These are phyloP conservation scores for Claviceps paspali DNA, from an alignment of 2,329 filamentous ascomycete species.

Conservation along the genomic window DNA sequence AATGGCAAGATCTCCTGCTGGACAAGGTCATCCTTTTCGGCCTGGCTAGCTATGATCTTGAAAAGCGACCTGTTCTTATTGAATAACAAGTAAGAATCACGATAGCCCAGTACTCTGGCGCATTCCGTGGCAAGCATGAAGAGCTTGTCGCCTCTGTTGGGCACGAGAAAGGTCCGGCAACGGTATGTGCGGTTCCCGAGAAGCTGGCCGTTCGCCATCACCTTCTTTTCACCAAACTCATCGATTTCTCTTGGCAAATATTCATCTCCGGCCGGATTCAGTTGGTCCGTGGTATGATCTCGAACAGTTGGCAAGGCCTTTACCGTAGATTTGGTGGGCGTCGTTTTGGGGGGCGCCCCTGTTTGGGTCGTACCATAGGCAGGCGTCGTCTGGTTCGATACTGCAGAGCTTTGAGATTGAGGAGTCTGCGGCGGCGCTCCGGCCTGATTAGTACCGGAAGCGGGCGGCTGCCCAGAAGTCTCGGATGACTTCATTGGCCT, in stretches of 20 bases:
- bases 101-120: slow-evolving; percentile 80
- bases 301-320: slow-evolving; percentile 92
- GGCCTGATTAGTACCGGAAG: slow-evolving; percentile 24
- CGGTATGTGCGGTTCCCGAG: slow-evolving; percentile 75
- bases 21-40: slow-evolving; percentile 93
- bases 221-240: slow-evolving; percentile 88
- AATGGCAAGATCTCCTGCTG: slow-evolving; percentile 91
- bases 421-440: slow-evolving; percentile 38
- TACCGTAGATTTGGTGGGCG: slow-evolving; percentile 67
- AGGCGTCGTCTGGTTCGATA: slow-evolving; percentile 27
- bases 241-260: slow-evolving; percentile 90
- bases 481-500: slow-evolving; percentile 50
- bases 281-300: slow-evolving; percentile 93
- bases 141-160: slow-evolving; percentile 78
- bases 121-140: slow-evolving; percentile 99
- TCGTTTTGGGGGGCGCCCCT: slow-evolving; percentile 57
- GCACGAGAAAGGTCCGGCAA: slow-evolving; percentile 86
- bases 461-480: slow-evolving; percentile 37
- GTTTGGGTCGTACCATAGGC: slow-evolving; percentile 24
- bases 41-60: slow-evolving; percentile 94
- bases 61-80: slow-evolving; percentile 95
- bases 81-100: slow-evolving; percentile 95
- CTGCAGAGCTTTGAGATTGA: slow-evolving; percentile 32
- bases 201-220: slow-evolving; percentile 66
- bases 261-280: slow-evolving; percentile 79